Conservation (phyloP, 2,329 filamentous ascomycete species). For the Mollisiaceae sp. region DNA sequence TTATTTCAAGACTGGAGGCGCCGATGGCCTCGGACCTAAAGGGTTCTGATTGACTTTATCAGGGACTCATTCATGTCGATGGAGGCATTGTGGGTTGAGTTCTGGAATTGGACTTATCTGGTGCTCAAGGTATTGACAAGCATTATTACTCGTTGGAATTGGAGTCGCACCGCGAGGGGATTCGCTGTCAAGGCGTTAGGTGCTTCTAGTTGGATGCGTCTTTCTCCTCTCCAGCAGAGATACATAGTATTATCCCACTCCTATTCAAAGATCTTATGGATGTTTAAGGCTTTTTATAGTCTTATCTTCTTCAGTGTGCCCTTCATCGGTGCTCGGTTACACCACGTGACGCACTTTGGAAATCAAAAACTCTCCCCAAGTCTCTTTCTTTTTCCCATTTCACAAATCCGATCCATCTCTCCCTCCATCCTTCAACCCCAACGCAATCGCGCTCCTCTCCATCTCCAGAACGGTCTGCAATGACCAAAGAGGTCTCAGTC, state of each 20-base stretch:
- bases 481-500: too few relatives aligned
- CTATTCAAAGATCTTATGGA: background rate
- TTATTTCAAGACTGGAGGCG: constrained; percentile 56
- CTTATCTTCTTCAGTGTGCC: too few relatives aligned
- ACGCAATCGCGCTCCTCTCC: background rate
- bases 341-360: background rate
- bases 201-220: background rate
- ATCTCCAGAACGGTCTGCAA: too few relatives aligned
- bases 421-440: background rate
- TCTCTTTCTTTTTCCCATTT: too few relatives aligned
- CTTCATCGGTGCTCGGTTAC: too few relatives aligned
- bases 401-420: background rate
- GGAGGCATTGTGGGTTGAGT: background rate
- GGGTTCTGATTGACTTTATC: constrained; percentile 33
- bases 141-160: background rate
- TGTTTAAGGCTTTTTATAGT: background rate
- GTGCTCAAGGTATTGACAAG: background rate
- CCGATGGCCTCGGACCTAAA: constrained; percentile 46
- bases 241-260: constrained; percentile 4
- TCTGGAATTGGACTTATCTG: background rate
- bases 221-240: background rate
- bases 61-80: background rate
- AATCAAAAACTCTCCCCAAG: background rate
- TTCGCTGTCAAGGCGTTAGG: background rate
- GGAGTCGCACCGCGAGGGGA: constrained; percentile 8